Percentiles rank a stretch among this genome's conserved stretches.
phyloP scores from a whole-genome alignment of 345 rosid genomes.

The Raphanus sativus region DNA sequence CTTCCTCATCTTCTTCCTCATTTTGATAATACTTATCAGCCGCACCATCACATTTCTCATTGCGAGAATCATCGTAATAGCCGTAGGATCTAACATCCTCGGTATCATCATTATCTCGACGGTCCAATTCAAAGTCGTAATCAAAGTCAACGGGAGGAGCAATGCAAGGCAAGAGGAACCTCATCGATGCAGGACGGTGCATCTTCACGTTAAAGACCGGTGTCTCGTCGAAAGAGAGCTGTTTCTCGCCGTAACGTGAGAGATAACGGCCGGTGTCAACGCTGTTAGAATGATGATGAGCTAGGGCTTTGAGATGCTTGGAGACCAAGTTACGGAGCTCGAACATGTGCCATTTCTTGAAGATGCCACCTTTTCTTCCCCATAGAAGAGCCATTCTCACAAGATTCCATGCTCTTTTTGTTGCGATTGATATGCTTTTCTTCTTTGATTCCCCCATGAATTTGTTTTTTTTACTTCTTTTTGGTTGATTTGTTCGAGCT shows the following conservation, averaged over 20 bases:
- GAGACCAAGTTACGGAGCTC: conserved; percentile 54
- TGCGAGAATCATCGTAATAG: conserved; percentile 18
- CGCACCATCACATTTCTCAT: conserved; percentile 23
- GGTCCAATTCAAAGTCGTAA: conserved; percentile 45
- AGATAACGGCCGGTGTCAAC: conserved; percentile 22
- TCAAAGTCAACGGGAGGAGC: conserved; percentile 63
- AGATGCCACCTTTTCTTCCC: conserved; percentile 73
- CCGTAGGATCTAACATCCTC: conserved; percentile 22
- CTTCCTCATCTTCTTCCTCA: conserved; percentile 50
- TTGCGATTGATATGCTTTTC: conserved; percentile 4
- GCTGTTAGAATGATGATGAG: conserved; percentile 23
- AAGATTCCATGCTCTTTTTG: conserved; percentile 49
- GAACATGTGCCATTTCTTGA: conserved; percentile 53
- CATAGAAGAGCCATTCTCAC: conserved; percentile 63
- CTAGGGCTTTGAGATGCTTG: conserved; percentile 54
- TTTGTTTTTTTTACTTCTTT: background rate
- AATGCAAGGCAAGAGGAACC: conserved; percentile 78
- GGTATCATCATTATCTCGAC: conserved; percentile 12
- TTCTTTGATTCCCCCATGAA: conserved; percentile 35
- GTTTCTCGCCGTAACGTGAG: conserved; percentile 42
- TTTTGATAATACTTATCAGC: conserved; percentile 12
- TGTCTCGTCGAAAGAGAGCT: conserved; percentile 82
- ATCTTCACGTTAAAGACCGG: conserved; percentile 62
- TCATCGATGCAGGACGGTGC: conserved; percentile 65
- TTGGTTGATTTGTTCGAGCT: background rate